These are phyloP conservation scores for Isabelozyma rhagii DNA, from an alignment of 805 yeast species.

Conservation along the genomic window DNA sequence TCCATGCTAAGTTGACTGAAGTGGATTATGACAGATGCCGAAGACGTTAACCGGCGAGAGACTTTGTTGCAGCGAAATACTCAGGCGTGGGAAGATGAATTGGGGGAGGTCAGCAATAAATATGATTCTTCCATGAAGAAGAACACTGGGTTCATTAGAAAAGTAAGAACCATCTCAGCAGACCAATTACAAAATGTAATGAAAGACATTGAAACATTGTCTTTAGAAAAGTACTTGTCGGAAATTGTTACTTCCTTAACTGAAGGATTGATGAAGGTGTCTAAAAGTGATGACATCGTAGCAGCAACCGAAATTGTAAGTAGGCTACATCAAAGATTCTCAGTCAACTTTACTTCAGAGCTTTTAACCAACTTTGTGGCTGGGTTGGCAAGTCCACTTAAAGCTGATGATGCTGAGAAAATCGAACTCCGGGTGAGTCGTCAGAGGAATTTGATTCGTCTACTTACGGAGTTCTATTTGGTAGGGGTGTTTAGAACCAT, in stretches of 20 bases:
- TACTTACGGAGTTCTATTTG: conserved; percentile 56
- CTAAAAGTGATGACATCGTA: conserved; percentile 53
- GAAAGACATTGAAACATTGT: conserved; percentile 58
- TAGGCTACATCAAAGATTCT: conserved; percentile 75
- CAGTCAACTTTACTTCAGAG: conserved; percentile 46
- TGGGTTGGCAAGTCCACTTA: conserved; percentile 30
- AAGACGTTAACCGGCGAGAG: conserved; percentile 9
- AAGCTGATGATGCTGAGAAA: conserved; percentile 43
- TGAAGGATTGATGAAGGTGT: conserved; percentile 57
- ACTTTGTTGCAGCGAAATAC: conserved; percentile 39
- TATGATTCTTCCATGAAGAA: conserved; percentile 78
- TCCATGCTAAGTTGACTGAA: too few relatives aligned
- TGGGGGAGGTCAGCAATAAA: conserved; percentile 19
- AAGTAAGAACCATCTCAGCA: conserved; percentile 53
- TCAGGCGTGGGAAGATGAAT: conserved; percentile 53
- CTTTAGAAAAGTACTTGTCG: conserved; percentile 70
- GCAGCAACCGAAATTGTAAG: conserved; percentile 69
- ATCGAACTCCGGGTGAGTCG: conserved; percentile 29
- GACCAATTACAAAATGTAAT: conserved; percentile 48
- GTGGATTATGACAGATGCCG: not conserved
- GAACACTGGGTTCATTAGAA: conserved; percentile 76
- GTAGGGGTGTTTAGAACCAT: conserved; percentile 53
- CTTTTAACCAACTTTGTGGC: conserved; percentile 42
- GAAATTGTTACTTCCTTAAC: conserved; percentile 62
- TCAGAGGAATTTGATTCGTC: conserved; percentile 46